A percentile compares a stretch with the other conserved stretches of the same genome.
Conservation (phyloP, 2,329 filamentous ascomycete genomes). For the Aspergillus viridinutans region DNA sequence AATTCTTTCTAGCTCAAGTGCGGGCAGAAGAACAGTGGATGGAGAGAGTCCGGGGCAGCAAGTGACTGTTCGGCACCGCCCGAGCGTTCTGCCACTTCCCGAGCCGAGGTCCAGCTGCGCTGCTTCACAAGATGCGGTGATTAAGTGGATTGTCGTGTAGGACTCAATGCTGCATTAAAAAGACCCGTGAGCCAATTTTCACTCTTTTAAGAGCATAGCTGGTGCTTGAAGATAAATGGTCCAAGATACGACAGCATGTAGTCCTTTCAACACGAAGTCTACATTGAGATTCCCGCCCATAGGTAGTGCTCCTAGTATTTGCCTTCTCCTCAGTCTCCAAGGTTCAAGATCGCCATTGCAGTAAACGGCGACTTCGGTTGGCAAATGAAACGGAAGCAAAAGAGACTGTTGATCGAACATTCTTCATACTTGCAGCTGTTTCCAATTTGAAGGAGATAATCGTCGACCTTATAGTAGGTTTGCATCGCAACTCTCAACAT, state of each 20-base stretch:
- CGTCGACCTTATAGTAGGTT: neutral
- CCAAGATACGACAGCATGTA: neutral
- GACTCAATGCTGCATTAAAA: neutral
- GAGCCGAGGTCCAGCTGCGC: slow-evolving; percentile 32
- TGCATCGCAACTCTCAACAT: neutral
- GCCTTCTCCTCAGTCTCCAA: too few relatives aligned
- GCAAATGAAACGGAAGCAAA: neutral
- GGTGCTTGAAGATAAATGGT: neutral
- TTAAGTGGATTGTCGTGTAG: too few relatives aligned
- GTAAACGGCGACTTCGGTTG: neutral
- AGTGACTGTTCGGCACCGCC: slow-evolving; percentile 28
- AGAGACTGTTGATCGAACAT: neutral
- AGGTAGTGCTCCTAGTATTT: too few relatives aligned
- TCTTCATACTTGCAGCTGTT: neutral
- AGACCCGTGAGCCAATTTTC: neutral
- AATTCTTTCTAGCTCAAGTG: neutral
- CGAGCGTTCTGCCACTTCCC: slow-evolving; percentile 28
- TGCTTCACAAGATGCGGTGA: slow-evolving; percentile 5
- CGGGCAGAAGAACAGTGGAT: slow-evolving; percentile 13
- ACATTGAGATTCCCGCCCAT: neutral
- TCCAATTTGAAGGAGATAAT: neutral
- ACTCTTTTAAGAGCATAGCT: neutral
- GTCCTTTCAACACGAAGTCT: neutral
- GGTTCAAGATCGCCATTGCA: neutral
- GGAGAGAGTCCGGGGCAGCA: slow-evolving; percentile 30